Evolutionary conservation across 257 asterid genomes (phyloP).

Genomic region (Nyctanthes arbortristis): DNA sequence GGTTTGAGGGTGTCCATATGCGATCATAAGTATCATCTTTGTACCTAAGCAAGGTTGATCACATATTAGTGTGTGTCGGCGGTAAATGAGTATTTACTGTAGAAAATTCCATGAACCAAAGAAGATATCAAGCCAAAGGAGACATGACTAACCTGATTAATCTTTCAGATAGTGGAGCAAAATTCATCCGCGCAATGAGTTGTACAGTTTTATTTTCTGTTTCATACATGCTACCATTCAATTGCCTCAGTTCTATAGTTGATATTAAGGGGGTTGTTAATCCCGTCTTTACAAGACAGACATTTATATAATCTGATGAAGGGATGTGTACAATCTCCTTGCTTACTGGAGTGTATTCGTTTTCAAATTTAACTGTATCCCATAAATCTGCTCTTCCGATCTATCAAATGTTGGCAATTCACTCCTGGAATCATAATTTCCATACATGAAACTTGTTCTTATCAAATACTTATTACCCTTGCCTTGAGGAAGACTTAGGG

Average conservation of each 20-base stretch:
- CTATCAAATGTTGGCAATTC: background rate
- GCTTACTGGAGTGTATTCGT: background rate
- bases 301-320: background rate
- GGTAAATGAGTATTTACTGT: too few species aligned
- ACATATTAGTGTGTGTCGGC: too few species aligned
- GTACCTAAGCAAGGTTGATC: slow-evolving; percentile 14
- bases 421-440: background rate
- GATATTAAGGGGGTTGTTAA: background rate
- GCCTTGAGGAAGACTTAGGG: background rate
- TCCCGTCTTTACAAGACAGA: background rate
- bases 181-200: background rate
- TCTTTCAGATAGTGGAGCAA: too few species aligned
- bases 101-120: too few species aligned
- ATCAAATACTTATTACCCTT: background rate
- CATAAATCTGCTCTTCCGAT: background rate
- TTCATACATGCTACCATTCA: background rate
- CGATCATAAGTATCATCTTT: slow-evolving; percentile 16
- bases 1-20: background rate
- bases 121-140: too few species aligned
- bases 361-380: background rate
- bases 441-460: slow-evolving; percentile 1
- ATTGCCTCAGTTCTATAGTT: slow-evolving; percentile 1
- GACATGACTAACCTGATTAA: background rate
- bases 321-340: slow-evolving; percentile 8
- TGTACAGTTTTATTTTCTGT: background rate